A percentile compares a stretch with the other conserved stretches of the same genome.
phyloP scores from a whole-genome alignment of 1,284 basidiomycete species.

The Moniliella sp. region DNA sequence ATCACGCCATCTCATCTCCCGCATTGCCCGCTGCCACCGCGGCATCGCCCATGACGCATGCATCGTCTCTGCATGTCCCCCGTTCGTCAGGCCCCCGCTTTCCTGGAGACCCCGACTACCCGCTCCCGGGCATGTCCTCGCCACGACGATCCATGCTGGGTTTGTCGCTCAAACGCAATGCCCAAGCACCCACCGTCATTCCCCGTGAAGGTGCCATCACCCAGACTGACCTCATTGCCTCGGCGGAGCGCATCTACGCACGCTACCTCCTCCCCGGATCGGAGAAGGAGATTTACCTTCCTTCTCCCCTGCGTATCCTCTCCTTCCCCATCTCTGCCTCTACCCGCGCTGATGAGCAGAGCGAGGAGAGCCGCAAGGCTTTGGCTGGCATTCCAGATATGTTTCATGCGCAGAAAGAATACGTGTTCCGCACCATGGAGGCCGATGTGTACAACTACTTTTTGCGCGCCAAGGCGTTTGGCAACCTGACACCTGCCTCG shows the following conservation, averaged over 20 bases:
- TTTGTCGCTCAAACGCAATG: constrained; percentile 20
- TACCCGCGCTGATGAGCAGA: constrained; percentile 47
- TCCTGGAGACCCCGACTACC: constrained; percentile 26
- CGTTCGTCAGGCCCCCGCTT: constrained; percentile 13
- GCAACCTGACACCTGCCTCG: constrained; percentile 75
- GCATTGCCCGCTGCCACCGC: background rate
- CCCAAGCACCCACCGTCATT: constrained; percentile 38
- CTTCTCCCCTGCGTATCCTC: constrained; percentile 34
- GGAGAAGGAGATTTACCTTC: constrained; percentile 73
- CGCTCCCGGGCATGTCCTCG: constrained; percentile 9
- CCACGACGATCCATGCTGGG: constrained; percentile 17
- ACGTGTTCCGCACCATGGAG: constrained; percentile 88
- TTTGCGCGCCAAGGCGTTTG: constrained; percentile 81
- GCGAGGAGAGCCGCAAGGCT: constrained; percentile 48
- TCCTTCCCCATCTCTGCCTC: constrained; percentile 38
- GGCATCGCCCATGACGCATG: background rate
- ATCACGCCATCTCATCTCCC: background rate
- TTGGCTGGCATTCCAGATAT: constrained; percentile 83
- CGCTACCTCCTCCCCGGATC: constrained; percentile 54
- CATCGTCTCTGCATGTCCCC: background rate
- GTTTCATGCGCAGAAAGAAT: constrained; percentile 83
- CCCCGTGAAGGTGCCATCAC: constrained; percentile 72
- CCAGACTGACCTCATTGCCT: constrained; percentile 65
- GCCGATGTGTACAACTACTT: constrained; percentile 81
- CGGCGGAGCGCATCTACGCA: constrained; percentile 81